phyloP scores from a whole-genome alignment of 495 filamentous ascomycete genomes.

The Darksidea phi region DNA sequence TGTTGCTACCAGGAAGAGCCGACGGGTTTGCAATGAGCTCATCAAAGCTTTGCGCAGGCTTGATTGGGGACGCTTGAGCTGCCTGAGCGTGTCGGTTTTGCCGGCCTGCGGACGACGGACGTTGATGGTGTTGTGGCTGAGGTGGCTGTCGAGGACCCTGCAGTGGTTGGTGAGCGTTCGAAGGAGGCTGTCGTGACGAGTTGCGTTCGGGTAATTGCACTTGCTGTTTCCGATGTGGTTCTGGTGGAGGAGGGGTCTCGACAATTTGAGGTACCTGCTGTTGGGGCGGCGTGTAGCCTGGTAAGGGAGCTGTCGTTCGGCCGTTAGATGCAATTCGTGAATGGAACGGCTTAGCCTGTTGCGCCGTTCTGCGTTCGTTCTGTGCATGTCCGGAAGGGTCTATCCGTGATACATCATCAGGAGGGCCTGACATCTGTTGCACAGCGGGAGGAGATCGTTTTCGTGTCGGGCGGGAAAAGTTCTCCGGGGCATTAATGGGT shows the following conservation, averaged over 20 bases:
- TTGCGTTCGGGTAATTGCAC: conserved; percentile 41
- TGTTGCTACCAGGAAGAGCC: conserved; percentile 67
- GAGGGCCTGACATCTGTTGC: conserved; percentile 2
- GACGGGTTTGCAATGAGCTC: conserved; percentile 64
- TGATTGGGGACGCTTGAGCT: conserved; percentile 26
- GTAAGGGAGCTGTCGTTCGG: conserved; percentile 45
- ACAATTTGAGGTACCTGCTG: conserved; percentile 43
- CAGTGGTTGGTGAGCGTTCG: conserved; percentile 9
- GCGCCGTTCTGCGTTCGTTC: conserved; percentile 17
- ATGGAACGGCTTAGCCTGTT: conserved; percentile 40
- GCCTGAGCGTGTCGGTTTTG: conserved; percentile 12
- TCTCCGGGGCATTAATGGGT: conserved; percentile 50
- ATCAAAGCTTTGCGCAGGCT: conserved; percentile 51
- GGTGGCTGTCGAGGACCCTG: conserved; percentile 1
- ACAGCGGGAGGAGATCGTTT: conserved; percentile 26
- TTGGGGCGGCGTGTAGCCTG: conserved; percentile 36
- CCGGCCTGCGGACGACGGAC: conserved; percentile 7
- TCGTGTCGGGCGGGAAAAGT: conserved; percentile 38
- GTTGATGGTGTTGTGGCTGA: conserved; percentile 17
- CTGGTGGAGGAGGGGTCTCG: conserved; percentile 43
- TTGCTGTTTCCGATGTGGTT: conserved; percentile 18
- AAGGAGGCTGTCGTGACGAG: conserved; percentile 36
- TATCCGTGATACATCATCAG: conserved; percentile 14
- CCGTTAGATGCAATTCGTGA: conserved; percentile 46
- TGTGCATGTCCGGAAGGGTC: conserved; percentile 7